phyloP scores from a whole-genome alignment of 1,284 basidiomycete species.

The Hortiboletus rubellus region DNA sequence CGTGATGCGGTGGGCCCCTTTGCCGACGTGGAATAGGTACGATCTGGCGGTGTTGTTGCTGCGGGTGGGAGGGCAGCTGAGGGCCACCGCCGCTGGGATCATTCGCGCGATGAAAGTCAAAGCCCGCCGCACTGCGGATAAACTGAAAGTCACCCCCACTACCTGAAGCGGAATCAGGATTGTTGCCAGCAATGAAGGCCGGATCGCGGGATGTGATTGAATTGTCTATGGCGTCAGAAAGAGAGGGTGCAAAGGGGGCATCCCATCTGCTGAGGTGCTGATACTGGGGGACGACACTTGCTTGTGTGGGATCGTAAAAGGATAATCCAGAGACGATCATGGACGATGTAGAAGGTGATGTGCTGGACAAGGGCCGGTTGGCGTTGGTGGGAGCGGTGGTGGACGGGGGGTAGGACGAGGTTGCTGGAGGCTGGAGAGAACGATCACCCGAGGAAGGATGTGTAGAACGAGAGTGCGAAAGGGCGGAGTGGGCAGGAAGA shows the following conservation, averaged over 20 bases:
- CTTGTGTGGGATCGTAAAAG: constrained; percentile 31
- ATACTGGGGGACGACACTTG: constrained; percentile 17
- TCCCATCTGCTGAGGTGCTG: constrained; percentile 22
- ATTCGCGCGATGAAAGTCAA: constrained; percentile 4
- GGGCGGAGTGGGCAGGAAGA: not conserved
- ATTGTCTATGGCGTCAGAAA: constrained; percentile 1
- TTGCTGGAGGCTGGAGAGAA: not conserved
- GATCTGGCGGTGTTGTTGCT: constrained; percentile 14
- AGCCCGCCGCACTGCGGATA: not conserved
- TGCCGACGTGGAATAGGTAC: constrained; percentile 17
- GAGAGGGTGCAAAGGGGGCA: constrained; percentile 17
- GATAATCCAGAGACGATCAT: constrained; percentile 32
- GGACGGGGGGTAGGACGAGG: constrained; percentile 4
- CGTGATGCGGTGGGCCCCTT: not conserved
- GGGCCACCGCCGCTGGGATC: not conserved
- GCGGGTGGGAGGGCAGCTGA: not conserved
- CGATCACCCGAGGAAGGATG: constrained; percentile 1
- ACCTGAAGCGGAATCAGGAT: not conserved
- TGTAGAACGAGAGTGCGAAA: not conserved
- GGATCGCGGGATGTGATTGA: not conserved
- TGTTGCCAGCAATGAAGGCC: not conserved
- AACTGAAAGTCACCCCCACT: not conserved
- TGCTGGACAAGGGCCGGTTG: not conserved
- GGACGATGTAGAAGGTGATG: constrained; percentile 9
- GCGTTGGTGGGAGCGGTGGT: not conserved